Evolutionary conservation across 805 yeast genomes (phyloP).

Genomic region (Nakazawaea sp.): DNA sequence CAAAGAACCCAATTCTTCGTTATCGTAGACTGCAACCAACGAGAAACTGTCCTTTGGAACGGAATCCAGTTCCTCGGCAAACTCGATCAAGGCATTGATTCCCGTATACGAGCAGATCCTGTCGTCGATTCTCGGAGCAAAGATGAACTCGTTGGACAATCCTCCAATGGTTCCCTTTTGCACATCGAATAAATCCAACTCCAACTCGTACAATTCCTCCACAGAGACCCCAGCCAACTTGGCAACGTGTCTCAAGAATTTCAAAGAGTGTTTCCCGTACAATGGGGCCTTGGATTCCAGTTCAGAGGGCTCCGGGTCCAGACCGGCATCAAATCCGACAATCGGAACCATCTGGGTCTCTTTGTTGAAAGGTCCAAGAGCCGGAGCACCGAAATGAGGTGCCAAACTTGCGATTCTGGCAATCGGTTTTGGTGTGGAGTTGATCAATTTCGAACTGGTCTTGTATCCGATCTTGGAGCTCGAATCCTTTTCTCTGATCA

Average conservation of each 20-base stretch:
- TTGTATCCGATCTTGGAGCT: constrained; percentile 17
- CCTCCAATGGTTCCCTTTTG: constrained; percentile 81
- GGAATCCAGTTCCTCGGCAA: constrained; percentile 23
- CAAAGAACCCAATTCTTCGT: constrained; percentile 80
- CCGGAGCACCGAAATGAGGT: constrained; percentile 74
- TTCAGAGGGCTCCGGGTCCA: constrained; percentile 42
- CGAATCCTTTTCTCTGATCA: constrained; percentile 35
- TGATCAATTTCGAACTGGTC: constrained; percentile 32
- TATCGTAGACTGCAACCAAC: constrained; percentile 63
- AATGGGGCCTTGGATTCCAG: constrained; percentile 61
- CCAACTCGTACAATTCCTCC: constrained; percentile 59
- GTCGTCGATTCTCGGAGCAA: constrained; percentile 82
- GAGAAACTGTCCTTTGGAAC: constrained; percentile 27
- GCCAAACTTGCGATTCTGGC: constrained; percentile 83
- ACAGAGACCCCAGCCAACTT: constrained; percentile 51
- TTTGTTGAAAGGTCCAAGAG: constrained; percentile 64
- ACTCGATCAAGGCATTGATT: constrained; percentile 46
- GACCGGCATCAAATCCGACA: constrained; percentile 46
- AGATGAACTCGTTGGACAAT: constrained; percentile 65
- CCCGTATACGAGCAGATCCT: constrained; percentile 78
- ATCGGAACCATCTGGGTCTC: constrained; percentile 80
- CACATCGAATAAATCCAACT: constrained; percentile 73
- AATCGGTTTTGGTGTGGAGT: constrained; percentile 60
- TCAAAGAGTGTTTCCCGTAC: constrained; percentile 60
- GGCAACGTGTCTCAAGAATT: constrained; percentile 63